Evolutionary conservation across 257 asterid species (phyloP), one percentile per base, ranked within the genome.

Genomic region (Misopates orontium): DNA sequence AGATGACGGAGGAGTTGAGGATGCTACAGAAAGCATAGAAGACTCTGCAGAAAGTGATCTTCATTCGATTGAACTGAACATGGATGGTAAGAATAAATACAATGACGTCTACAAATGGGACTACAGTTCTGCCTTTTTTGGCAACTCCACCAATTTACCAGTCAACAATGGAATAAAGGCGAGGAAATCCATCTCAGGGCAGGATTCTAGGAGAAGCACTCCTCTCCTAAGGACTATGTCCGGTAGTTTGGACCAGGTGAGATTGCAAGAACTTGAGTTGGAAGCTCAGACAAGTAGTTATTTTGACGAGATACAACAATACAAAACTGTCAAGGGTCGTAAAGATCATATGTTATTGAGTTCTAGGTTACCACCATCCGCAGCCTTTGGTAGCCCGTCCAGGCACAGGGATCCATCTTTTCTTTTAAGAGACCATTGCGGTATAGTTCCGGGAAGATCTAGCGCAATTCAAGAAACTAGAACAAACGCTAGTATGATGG

Each of bases 11-110:
- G 85, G 76, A 41, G 89, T 66, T 22, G 88, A 73, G 42, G 79
- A 85, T 67, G 83, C 45, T 28, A 44, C 22, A 39, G 90, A 79
- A 19, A 64, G 81, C 25, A 77, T 73, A 53, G 87, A 84, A 44
- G 86, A 66, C 56, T 82, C 96, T 2, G 80, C 74, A 20, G 96
- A 84, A 59, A 87, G 90, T 60, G 95, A 85, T 74, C 85, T 85
- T 74, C 92, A 83, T 69, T 80, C 89, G 4, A 79, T 84, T 19
- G 93, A 87, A 75, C 20, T 88, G 55, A 83, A 78, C 76, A 55
- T 68, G 82, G 84, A 77, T 23, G 77, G 71, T 28, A 68, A 56
- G 16, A 64, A 47, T 18, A 64, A 62, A 18, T 40, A 48, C 40
- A 52, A 62, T 25, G 83, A 74, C 67, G 77, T 72, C 66, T 71